Percentiles rank a stretch among this genome's conserved stretches.
Conservation (phyloP, 148 eudicot species). For the Vaccinium macrocarpon region DNA sequence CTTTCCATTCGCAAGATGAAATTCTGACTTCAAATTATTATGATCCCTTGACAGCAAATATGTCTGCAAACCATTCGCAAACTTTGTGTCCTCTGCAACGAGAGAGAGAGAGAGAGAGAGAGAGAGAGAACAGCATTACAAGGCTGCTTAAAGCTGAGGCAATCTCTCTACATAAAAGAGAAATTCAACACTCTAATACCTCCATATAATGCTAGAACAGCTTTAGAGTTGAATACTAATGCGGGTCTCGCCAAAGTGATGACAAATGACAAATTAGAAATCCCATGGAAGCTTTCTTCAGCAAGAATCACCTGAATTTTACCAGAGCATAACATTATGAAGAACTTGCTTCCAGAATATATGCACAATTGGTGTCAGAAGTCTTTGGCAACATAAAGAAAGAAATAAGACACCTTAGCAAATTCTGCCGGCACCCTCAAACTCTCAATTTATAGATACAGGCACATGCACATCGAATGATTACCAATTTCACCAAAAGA, state of each 20-base stretch:
- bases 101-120: neutral
- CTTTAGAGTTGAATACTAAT: slow-evolving; percentile 52
- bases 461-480: neutral
- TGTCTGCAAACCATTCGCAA: slow-evolving; percentile 47
- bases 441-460: neutral
- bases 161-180: neutral
- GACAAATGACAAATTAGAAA: slow-evolving; percentile 54
- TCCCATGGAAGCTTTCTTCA: slow-evolving; percentile 67
- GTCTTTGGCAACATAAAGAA: neutral
- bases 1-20: slow-evolving; percentile 75
- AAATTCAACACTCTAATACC: slow-evolving; percentile 32
- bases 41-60: slow-evolving; percentile 71
- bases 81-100: slow-evolving; percentile 50
- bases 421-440: neutral
- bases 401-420: neutral
- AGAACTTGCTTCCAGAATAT: neutral
- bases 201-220: slow-evolving; percentile 47
- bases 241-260: slow-evolving; percentile 71
- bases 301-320: slow-evolving; percentile 55
- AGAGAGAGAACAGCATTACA: neutral
- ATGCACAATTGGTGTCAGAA: neutral
- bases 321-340: neutral
- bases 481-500: neutral
- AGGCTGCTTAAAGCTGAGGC: neutral
- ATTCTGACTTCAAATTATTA: slow-evolving; percentile 59